Percentiles rank a stretch among this genome's conserved stretches.
phyloP scores from a whole-genome alignment of 495 filamentous ascomycete genomes.

The Penicillium coffeae region DNA sequence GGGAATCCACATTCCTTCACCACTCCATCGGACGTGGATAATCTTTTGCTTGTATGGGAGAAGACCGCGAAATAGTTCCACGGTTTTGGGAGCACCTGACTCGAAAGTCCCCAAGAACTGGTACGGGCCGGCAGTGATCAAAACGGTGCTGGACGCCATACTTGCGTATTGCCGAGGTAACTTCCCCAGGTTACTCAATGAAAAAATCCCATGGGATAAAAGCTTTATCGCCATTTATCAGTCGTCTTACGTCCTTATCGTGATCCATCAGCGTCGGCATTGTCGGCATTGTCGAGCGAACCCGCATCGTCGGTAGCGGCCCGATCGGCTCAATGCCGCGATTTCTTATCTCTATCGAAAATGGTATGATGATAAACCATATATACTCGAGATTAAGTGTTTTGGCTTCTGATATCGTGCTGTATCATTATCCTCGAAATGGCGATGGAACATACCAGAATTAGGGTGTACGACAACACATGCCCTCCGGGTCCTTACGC shows the following conservation, averaged over 20 bases:
- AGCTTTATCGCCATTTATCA: no score
- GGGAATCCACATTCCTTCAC: constrained; percentile 26
- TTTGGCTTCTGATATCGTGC: no score
- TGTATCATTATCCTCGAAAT: neutral
- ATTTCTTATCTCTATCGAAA: neutral
- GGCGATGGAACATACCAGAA: constrained; percentile 12
- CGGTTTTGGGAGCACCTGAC: constrained; percentile 19
- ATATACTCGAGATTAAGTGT: no score
- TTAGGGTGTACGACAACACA: constrained; percentile 12
- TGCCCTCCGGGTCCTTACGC: constrained; percentile 6
- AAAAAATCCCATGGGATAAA: no score
- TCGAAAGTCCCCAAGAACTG: constrained; percentile 22
- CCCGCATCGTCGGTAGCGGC: constrained; percentile 13
- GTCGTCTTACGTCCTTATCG: no score
- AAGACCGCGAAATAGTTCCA: constrained; percentile 17
- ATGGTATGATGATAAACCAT: neutral
- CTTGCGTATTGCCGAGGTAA: constrained; percentile 4
- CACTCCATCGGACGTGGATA: constrained; percentile 28
- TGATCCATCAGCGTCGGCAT: neutral
- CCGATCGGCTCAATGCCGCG: constrained; percentile 13
- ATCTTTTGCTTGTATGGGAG: constrained; percentile 25
- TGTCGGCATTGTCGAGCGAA: constrained; percentile 1
- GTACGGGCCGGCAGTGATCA: constrained; percentile 20
- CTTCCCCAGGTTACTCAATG: no score
- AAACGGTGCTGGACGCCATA: constrained; percentile 5